These are phyloP conservation scores for Trichoderma guizhouense DNA, from an alignment of 2,329 filamentous ascomycete species.

Conservation along the genomic window DNA sequence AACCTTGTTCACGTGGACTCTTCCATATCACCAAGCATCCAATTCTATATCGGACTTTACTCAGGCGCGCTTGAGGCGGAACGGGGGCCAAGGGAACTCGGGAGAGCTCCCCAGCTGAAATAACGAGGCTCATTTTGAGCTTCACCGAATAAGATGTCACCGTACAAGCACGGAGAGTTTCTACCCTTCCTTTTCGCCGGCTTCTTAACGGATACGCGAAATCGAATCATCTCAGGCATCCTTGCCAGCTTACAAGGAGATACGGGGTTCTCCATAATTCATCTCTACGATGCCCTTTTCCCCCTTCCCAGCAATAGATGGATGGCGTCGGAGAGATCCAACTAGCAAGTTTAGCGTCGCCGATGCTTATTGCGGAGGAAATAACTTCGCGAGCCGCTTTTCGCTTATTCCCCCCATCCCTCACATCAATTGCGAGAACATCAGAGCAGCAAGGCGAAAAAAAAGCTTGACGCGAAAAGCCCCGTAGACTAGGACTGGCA, in stretches of 20 bases:
- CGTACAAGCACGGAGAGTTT: neutral
- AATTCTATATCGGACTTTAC: neutral
- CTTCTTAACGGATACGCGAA: neutral
- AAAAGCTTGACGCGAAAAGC: neutral
- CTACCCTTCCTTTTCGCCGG: neutral
- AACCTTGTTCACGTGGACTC: neutral
- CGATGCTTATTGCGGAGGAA: neutral
- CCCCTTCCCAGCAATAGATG: neutral
- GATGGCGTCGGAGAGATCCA: neutral
- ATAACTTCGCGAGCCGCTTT: neutral
- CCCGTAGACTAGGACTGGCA: neutral
- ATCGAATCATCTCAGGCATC: neutral
- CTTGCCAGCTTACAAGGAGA: neutral
- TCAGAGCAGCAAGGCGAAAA: neutral
- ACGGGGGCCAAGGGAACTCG: neutral
- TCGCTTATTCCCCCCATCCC: slow-evolving; percentile 7
- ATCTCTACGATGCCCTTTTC: neutral
- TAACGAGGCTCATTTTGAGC: neutral
- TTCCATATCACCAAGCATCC: neutral
- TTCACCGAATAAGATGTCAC: neutral
- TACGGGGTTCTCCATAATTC: neutral
- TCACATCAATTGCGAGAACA: neutral
- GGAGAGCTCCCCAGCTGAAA: neutral
- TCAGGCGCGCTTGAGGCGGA: neutral
- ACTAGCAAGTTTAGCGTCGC: neutral